Evolutionary conservation across 208 protist species (phyloP), one percentile per base, ranked within the genome.

Genomic region (Trypanosomatidae sp.): DNA sequence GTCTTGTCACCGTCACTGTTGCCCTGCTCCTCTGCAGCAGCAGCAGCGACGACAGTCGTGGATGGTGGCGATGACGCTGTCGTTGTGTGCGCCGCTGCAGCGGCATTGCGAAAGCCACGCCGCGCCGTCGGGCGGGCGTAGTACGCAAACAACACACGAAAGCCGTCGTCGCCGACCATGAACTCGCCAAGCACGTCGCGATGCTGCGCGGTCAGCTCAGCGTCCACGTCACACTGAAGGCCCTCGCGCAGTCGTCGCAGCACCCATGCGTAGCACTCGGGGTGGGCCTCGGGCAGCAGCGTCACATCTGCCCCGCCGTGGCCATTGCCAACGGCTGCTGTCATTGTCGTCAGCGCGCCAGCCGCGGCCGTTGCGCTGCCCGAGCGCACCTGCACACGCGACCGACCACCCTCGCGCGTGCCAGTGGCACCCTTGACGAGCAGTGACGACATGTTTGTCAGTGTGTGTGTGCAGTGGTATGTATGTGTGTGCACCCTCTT

Each of bases 201-300:
- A 43, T 82, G 61, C 16, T 70, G 55, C 11, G 63, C 38, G 0
- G 53, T 67, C 33, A 91, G 53, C 15, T 85, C 69, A 2, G 27
- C 47, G 25, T 66, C 40, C 16, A 56, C 39, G 5, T 28, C 50
- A 47, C 65, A 74, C 28, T 53, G 46, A n/a, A 94, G 65, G 30
- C 71, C 72, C 41, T 79, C 65, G 39, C 61, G 24, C 19, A 94
- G 59, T 15, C 68, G 68, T 24, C 55, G 57, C 41, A 82, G 48
- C 40, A 94, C 47, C 82, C 86, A 94, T 35, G 53, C 40, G 56
- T 70, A 63, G 52, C 81, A 94, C 50, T 94, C 75, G 10, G 67
- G 61, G 53, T 88, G 81, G 10, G 79, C 74, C 62, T 89, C 81
- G 2, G 74, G 49, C 13, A 68, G 19, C 24, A 74, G 59, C 18